Evolutionary conservation across 208 protist species (phyloP), one percentile per base, ranked within the genome.

Genomic region (Acanthamoeba lenticulata): DNA sequence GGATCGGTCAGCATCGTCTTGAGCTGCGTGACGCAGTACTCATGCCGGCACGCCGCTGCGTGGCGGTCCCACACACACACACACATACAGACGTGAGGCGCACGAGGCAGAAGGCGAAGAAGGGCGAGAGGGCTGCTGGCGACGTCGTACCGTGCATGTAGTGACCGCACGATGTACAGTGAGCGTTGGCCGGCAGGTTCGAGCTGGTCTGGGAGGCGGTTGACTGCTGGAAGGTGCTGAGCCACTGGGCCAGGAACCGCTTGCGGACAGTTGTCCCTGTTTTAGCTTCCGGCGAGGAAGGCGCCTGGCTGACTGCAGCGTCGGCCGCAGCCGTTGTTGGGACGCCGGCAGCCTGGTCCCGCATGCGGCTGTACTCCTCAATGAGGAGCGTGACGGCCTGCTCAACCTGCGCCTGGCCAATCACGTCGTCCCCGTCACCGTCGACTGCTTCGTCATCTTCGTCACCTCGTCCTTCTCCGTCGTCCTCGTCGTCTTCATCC

Each of bases 121-220:
- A 17, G 15, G 0, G n/a, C 27, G 9, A 34, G 27, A 65, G 9
- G 27, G n/a, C 5, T 34, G 57, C 57, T 65, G 9, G 45, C 9
- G 15, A 11, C 3, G 69, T 79, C 65, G 17, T 34, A 85, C 74
- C 74, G 38, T 90, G 83, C 45, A 90, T 90, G 36, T 47, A 90
- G 52, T 90, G 83, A n/a, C 83, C 83, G 36, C 83, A 90, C n/a
- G 74, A 85, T 1, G 74, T 85, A 24, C 44, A 57, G 74, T 85
- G 74, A 21, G 74, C 38, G 45, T 57, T 55, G 45, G 69, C 24
- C 34, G 69, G 36, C 32, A 79, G 36, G 11, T 36, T n/a, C n/a
- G n/a, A n/a, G n/a, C n/a, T n/a, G n/a, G n/a, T n/a, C n/a, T n/a
- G n/a, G n/a, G n/a, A n/a, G n/a, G n/a, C 65, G 5, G 65, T 42